phyloP scores from a whole-genome alignment of 352 stramenopile genomes.

The Phytophthora sp. region DNA sequence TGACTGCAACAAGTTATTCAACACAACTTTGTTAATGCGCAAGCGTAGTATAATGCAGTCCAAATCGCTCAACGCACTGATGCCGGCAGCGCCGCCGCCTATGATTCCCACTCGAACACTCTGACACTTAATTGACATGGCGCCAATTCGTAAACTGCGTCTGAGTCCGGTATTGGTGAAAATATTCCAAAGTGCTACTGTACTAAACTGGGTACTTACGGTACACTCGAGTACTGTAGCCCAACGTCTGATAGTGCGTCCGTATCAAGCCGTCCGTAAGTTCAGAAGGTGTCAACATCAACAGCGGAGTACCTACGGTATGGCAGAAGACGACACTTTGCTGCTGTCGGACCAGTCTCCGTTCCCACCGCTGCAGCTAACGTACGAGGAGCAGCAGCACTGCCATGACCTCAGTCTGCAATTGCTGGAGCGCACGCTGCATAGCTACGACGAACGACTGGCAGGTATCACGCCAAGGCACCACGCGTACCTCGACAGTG shows the following conservation, averaged over 20 bases:
- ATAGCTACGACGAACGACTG: slow-evolving; percentile 44
- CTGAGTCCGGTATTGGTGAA: slow-evolving; percentile 13
- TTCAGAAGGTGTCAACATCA: too few relatives aligned
- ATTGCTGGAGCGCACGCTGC: slow-evolving; percentile 43
- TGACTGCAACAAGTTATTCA: slow-evolving; percentile 45
- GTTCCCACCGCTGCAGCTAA: slow-evolving; percentile 36
- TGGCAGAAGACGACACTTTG: slow-evolving; percentile 26
- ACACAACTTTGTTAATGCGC: not conserved
- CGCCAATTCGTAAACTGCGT: slow-evolving; percentile 24
- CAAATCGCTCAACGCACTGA: slow-evolving; percentile 56
- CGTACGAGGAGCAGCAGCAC: slow-evolving; percentile 40
- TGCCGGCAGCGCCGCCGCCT: slow-evolving; percentile 71
- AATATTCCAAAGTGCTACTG: too few relatives aligned
- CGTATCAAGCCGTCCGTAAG: slow-evolving; percentile 11
- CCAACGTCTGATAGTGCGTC: not conserved
- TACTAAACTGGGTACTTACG: not conserved
- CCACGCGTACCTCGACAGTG: slow-evolving; percentile 39
- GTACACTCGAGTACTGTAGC: not conserved
- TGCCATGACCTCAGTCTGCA: slow-evolving; percentile 42
- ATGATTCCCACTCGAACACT: slow-evolving; percentile 68
- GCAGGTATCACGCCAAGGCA: slow-evolving; percentile 26
- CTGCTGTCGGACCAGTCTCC: slow-evolving; percentile 39
- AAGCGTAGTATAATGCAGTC: not conserved
- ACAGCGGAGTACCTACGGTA: too few relatives aligned
- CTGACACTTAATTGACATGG: slow-evolving; percentile 23